phyloP scores from a whole-genome alignment of 352 stramenopile species.

The Blastocystis sp. region DNA sequence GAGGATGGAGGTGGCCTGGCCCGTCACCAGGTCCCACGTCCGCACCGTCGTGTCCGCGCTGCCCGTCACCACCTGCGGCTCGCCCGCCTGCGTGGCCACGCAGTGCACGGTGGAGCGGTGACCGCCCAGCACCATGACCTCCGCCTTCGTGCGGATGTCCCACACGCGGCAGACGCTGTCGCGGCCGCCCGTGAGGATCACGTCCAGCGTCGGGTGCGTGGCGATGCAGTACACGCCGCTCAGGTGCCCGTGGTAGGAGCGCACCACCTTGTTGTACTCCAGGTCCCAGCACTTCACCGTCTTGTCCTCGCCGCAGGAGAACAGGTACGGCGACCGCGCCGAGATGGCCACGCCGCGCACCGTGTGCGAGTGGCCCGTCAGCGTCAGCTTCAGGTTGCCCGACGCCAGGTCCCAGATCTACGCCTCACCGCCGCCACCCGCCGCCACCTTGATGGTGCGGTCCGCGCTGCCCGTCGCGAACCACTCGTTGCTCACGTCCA shows the following conservation, averaged over 20 bases:
- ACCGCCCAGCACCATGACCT: slow-evolving; percentile 87
- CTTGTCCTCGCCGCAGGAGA: slow-evolving; percentile 96
- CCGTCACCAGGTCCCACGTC: slow-evolving; percentile 94
- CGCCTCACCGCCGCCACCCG: not conserved
- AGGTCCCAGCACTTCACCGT: slow-evolving; percentile 97
- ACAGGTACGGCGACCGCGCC: slow-evolving; percentile 91
- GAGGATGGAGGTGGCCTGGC: slow-evolving; percentile 93
- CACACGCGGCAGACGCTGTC: slow-evolving; percentile 85
- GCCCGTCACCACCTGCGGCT: slow-evolving; percentile 89
- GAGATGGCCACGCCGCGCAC: slow-evolving; percentile 92
- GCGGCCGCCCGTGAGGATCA: slow-evolving; percentile 93
- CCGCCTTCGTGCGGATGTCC: slow-evolving; percentile 97
- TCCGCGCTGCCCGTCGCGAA: slow-evolving; percentile 94
- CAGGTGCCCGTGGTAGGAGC: slow-evolving; percentile 99
- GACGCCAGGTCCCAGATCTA: slow-evolving; percentile 88
- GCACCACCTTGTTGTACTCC: slow-evolving; percentile 95
- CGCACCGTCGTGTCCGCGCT: slow-evolving; percentile 90
- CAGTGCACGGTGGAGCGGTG: slow-evolving; percentile 91
- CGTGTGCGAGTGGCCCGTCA: slow-evolving; percentile 96
- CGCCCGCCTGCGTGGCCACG: slow-evolving; percentile 88
- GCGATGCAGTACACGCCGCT: slow-evolving; percentile 92
- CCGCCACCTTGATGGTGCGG: slow-evolving; percentile 88
- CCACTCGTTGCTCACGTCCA: slow-evolving; percentile 96
- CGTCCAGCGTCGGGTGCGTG: slow-evolving; percentile 93
- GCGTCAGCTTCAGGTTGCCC: slow-evolving; percentile 93